Conservation (phyloP, 2,329 filamentous ascomycete genomes). For the Microdochium paspali region DNA sequence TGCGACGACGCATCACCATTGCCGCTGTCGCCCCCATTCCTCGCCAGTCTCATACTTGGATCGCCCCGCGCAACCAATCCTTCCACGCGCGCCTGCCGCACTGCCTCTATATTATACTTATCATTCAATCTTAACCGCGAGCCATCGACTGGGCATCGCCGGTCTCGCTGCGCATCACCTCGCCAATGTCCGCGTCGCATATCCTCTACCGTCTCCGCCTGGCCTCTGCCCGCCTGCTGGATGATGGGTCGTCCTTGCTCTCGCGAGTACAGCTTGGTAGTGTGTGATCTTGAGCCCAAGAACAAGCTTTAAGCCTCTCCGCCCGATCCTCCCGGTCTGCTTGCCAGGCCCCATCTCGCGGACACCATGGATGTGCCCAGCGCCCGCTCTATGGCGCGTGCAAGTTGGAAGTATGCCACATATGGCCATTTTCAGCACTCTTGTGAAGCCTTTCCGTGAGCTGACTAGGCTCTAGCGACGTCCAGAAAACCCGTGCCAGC, state of each 20-base stretch:
- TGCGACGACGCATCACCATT: background rate
- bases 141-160: too few relatives aligned
- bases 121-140: too few relatives aligned
- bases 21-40: background rate
- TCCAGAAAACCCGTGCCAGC: conserved; percentile 15
- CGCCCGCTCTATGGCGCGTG: background rate
- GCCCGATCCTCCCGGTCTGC: background rate
- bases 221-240: background rate
- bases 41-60: too few relatives aligned
- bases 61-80: too few relatives aligned
- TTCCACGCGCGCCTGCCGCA: too few relatives aligned
- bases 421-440: background rate
- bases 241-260: background rate
- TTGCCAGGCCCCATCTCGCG: background rate
- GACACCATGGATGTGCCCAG: background rate
- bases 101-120: too few relatives aligned
- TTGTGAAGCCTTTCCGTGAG: conserved; percentile 1
- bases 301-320: background rate
- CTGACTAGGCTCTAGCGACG: conserved; percentile 4
- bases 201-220: background rate
- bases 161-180: background rate
- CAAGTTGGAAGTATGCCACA: background rate
- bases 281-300: background rate
- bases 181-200: background rate
- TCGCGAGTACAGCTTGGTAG: background rate